These are phyloP conservation scores for Spirogloea muscicola DNA, from an alignment of 139 green algal genomes.

Conservation along the genomic window DNA sequence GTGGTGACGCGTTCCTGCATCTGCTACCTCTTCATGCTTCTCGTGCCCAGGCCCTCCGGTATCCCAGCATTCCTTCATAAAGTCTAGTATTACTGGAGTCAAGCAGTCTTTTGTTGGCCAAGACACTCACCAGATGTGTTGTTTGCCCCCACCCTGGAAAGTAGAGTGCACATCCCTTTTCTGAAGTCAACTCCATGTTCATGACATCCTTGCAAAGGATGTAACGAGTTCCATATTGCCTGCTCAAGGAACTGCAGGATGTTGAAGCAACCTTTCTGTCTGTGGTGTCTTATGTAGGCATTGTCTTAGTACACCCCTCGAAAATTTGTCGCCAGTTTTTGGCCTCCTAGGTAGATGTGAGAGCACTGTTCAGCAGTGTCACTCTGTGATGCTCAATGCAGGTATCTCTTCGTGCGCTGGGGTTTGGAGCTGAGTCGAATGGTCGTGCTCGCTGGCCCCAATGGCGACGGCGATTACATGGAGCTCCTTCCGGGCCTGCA, in stretches of 20 bases:
- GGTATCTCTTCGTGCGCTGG: constrained; percentile 24
- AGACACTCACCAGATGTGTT: not conserved
- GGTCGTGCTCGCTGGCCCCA: not conserved
- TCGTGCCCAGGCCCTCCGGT: constrained; percentile 30
- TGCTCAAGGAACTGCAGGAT: not conserved
- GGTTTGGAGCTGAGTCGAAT: constrained; percentile 11
- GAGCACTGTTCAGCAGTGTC: too few species aligned
- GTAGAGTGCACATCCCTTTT: not conserved
- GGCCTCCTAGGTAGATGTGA: too few species aligned
- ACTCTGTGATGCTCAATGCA: too few species aligned
- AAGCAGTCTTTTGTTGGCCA: not conserved
- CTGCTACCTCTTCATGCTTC: constrained; percentile 26
- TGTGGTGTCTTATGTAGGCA: not conserved
- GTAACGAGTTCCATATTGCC: not conserved
- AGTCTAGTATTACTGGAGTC: not conserved
- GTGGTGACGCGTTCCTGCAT: not conserved
- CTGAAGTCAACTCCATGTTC: not conserved
- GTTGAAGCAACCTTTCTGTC: not conserved
- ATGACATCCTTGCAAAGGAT: not conserved
- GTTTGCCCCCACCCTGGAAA: not conserved
- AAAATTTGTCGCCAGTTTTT: too few species aligned
- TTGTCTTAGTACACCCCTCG: too few species aligned
- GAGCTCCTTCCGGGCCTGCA: constrained; percentile 10
- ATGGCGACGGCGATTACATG: constrained; percentile 9
- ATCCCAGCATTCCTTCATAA: not conserved